Evolutionary conservation across 163 green algal genomes (phyloP).

Genomic region (Chloromonas sp.): DNA sequence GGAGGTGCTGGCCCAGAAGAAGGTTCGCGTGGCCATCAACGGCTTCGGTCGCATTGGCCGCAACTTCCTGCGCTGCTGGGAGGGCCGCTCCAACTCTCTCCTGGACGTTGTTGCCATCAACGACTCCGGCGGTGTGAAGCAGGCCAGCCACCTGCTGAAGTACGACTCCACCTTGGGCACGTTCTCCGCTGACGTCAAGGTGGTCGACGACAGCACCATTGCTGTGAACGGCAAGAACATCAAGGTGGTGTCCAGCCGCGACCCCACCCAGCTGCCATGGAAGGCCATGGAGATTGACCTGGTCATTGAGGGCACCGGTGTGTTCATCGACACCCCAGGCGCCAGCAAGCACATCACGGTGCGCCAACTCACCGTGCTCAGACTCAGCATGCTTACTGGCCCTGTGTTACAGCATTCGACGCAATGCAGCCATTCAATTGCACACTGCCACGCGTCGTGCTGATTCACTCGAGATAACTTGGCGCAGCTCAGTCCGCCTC

Average conservation of each 20-base stretch:
- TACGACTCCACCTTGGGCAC: constrained; percentile 98
- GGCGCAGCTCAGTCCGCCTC: not conserved
- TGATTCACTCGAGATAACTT: no score
- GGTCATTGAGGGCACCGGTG: constrained; percentile 96
- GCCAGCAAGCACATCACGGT: constrained; percentile 93
- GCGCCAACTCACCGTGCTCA: not conserved
- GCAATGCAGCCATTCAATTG: no score
- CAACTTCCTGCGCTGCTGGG: constrained; percentile 91
- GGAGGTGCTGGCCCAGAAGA: constrained; percentile 66
- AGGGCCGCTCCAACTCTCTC: constrained; percentile 63
- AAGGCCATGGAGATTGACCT: constrained; percentile 83
- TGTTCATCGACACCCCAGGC: constrained; percentile 91
- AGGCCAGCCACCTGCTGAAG: constrained; percentile 97
- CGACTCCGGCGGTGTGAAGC: constrained; percentile 94
- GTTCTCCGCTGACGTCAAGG: constrained; percentile 92
- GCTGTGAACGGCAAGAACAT: constrained; percentile 93
- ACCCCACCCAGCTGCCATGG: constrained; percentile 94
- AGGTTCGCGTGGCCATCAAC: constrained; percentile 98
- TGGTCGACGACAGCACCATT: constrained; percentile 84
- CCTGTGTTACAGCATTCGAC: no score
- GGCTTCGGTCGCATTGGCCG: constrained; percentile 98
- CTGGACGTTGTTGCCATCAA: constrained; percentile 89
- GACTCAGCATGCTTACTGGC: no score
- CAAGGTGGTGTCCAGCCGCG: constrained; percentile 86
- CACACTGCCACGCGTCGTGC: no score